Percentiles rank a stretch among this genome's conserved stretches.
Evolutionary conservation across 192 early-diverging fungal species (phyloP).

Genomic region (Gigaspora rosea): DNA sequence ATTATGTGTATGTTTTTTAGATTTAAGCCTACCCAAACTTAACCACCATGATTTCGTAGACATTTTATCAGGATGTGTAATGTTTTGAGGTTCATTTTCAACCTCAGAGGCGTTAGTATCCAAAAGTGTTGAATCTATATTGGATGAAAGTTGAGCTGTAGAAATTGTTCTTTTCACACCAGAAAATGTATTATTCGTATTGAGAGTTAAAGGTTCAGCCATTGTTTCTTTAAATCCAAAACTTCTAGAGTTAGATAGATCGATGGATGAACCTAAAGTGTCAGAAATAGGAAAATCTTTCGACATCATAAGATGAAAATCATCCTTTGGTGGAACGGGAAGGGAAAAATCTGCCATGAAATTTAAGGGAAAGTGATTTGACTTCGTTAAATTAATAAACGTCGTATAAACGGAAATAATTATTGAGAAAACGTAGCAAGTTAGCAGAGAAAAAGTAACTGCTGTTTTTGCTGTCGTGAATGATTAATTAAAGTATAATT

Average conservation of each 20-base stretch:
- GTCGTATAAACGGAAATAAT: too few species aligned
- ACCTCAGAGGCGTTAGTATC: neutral
- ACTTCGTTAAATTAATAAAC: too few species aligned
- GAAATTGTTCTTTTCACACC: neutral
- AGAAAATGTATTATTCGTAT: constrained; percentile 4
- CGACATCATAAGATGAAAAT: neutral
- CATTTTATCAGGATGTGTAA: neutral
- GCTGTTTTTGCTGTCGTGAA: too few species aligned
- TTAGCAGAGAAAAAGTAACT: too few species aligned
- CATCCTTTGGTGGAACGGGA: constrained; percentile 20
- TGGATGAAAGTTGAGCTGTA: neutral
- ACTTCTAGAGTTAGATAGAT: too few species aligned
- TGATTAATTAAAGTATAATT: too few species aligned
- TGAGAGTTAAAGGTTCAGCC: too few species aligned
- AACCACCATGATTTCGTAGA: constrained; percentile 11
- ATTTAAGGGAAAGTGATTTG: too few species aligned
- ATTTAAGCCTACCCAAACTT: constrained; percentile 17
- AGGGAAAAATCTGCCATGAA: neutral
- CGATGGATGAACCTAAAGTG: too few species aligned
- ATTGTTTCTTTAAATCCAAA: too few species aligned
- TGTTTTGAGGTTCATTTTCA: neutral
- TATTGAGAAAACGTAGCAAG: too few species aligned
- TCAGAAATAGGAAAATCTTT: constrained; percentile 1
- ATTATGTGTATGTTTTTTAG: neutral
- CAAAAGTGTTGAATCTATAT: neutral